Conservation (phyloP, 2,329 filamentous ascomycete genomes). For the Moelleriella libera region DNA sequence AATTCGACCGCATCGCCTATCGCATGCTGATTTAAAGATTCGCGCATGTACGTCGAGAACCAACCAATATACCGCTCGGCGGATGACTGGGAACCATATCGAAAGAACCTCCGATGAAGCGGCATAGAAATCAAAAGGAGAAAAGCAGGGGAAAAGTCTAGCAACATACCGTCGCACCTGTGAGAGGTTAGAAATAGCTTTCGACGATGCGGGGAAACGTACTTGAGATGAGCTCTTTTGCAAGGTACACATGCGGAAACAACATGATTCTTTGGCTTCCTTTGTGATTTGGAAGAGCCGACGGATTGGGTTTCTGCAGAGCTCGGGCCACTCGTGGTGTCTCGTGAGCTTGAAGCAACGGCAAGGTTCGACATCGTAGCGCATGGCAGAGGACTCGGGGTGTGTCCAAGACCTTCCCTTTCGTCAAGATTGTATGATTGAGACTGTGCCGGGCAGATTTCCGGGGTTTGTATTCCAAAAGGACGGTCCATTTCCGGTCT, state of each 20-base stretch:
- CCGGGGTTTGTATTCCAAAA: conserved; percentile 11
- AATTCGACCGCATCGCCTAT: no score
- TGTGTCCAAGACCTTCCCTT: conserved; percentile 4
- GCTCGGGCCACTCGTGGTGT: conserved; percentile 16
- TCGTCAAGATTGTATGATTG: conserved; percentile 11
- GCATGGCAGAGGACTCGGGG: conserved; percentile 8
- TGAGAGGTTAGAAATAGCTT: neutral
- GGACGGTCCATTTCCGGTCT: conserved; percentile 9
- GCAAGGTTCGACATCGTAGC: conserved; percentile 6
- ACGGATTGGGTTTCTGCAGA: conserved; percentile 31
- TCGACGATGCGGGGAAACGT: conserved; percentile 5
- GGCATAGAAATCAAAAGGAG: neutral
- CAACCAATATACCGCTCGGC: no score
- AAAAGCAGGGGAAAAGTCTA: neutral
- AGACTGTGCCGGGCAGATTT: conserved; percentile 11
- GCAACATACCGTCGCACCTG: conserved; percentile 50
- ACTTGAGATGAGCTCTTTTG: conserved; percentile 69
- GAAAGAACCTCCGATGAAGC: neutral
- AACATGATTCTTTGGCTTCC: conserved; percentile 67
- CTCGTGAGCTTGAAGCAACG: conserved; percentile 9
- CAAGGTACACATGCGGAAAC: conserved; percentile 77
- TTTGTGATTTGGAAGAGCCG: conserved; percentile 44
- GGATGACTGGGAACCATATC: no score
- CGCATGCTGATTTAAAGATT: no score
- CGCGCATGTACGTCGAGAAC: no score